Evolutionary conservation across 768 basidiomycete species (phyloP).

Genomic region (Mycena polygramma): DNA sequence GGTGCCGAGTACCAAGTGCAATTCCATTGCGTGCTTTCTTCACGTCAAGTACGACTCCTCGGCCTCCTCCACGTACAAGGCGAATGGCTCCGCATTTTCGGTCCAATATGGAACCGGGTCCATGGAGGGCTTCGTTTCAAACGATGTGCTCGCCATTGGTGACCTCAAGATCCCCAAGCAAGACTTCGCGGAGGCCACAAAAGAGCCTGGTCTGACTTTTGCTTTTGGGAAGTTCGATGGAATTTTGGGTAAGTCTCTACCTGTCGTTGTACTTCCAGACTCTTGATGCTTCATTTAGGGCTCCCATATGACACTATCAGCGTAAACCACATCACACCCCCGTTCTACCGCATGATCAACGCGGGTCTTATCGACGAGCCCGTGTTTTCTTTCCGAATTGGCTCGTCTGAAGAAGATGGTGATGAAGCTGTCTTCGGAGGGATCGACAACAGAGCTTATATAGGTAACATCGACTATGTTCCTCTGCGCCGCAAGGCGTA

Average conservation of each 20-base stretch:
- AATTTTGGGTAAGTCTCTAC: neutral
- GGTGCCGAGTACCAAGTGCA: constrained; percentile 88
- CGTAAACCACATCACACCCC: constrained; percentile 92
- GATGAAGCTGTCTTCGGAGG: constrained; percentile 96
- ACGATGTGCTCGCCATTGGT: constrained; percentile 83
- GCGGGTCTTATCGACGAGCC: constrained; percentile 84
- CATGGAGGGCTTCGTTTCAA: constrained; percentile 96
- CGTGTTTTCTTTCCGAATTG: constrained; percentile 95
- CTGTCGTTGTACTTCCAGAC: constrained; percentile 3
- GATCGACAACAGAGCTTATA: constrained; percentile 82
- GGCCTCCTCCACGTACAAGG: constrained; percentile 86
- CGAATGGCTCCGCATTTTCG: constrained; percentile 89
- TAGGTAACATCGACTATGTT: constrained; percentile 69
- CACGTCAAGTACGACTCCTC: constrained; percentile 92
- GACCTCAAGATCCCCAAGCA: constrained; percentile 81
- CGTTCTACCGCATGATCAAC: constrained; percentile 94
- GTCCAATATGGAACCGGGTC: constrained; percentile 97
- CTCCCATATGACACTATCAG: constrained; percentile 96
- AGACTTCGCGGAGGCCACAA: constrained; percentile 95
- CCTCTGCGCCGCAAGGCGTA: too few relatives aligned
- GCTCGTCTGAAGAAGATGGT: constrained; percentile 87
- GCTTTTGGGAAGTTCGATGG: constrained; percentile 89
- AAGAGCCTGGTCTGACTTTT: constrained; percentile 97
- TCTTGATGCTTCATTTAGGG: constrained; percentile 82
- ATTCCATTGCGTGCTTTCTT: constrained; percentile 93